Base-by-base conservation (phyloP, 495 filamentous ascomycete genomes). In the Articulospora tetracladia region DNA sequence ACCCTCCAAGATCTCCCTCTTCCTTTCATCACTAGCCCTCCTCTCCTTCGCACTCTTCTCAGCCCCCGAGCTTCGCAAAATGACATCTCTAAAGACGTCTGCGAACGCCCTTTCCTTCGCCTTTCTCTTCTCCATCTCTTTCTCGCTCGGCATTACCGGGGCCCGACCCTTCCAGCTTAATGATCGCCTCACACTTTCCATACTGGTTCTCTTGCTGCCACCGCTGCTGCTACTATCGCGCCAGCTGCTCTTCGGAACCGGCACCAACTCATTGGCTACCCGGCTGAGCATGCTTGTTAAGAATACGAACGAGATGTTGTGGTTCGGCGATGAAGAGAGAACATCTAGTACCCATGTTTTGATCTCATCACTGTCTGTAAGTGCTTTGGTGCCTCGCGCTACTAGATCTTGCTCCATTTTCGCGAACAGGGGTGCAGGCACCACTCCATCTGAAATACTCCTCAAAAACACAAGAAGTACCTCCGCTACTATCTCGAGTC, bases 281-380 rank as follows among this genome's bases (percentile, higher is more conserved):
- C 72, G 70, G 8, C 71, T 69, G 13, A 97, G 80, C 81, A 93
- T 91, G 46, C 89, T 85, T 2, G 85, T 92, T 32, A 97, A 71
- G 59, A 96, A 92, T 10, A 93, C 86, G 68, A 96, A 94, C 0
- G 88, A 90, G 59, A 93, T 88, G 67, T 88, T 92, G 68, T 93
- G 88, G 28, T 85, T 83, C 0, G 92, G 91, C 0, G 82, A 80
- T 11, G 81, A 75, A 0, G 87, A 80, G 6, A 97, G 79, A 55
- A 83, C 82, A 57, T 96, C 92, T 11, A 94, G 77, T 11, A 93
- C 78, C 71, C 80, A 82, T 10, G 80, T 74, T 62, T 85, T 85
- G 61, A 83, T 82, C 30, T 91, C 86, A 59, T 93, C 90, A 59
- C 65, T 73, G 22, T 72, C 72, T 30, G 66, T 77, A 59, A 73